A percentile compares a stretch with the other conserved stretches of the same genome.
Conservation (phyloP, 1,284 basidiomycete species). For the Pseudozyma sp. region DNA sequence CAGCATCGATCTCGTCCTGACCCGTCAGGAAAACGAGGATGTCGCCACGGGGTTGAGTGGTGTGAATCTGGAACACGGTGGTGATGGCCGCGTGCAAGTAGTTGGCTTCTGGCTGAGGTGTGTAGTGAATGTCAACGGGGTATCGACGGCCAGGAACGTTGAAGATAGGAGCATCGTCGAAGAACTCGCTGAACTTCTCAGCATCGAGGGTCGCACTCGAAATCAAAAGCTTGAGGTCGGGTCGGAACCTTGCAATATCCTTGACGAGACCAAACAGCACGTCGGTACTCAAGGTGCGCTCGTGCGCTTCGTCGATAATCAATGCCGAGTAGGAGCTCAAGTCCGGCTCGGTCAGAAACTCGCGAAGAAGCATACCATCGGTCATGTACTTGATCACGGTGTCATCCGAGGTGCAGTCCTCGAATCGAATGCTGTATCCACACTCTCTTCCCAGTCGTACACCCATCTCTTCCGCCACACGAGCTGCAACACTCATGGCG, state of each 20-base stretch:
- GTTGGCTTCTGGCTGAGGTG: constrained; percentile 73
- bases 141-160: constrained; percentile 92
- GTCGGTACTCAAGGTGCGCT: constrained; percentile 67
- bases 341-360: constrained; percentile 67
- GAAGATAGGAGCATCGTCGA: constrained; percentile 68
- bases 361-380: constrained; percentile 68
- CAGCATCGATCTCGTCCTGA: constrained; percentile 98
- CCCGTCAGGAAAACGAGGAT: constrained; percentile 98
- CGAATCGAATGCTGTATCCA: constrained; percentile 95
- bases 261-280: constrained; percentile 68
- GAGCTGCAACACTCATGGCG: constrained; percentile 98
- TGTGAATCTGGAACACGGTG: constrained; percentile 98
- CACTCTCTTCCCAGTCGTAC: constrained; percentile 95
- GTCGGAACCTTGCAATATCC: constrained; percentile 66
- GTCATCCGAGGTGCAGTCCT: constrained; percentile 96
- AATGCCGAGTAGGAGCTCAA: constrained; percentile 62
- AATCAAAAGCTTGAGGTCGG: constrained; percentile 66
- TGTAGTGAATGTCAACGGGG: constrained; percentile 96
- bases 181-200: constrained; percentile 67
- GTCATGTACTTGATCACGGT: constrained; percentile 69
- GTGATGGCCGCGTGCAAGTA: constrained; percentile 98
- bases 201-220: constrained; percentile 67
- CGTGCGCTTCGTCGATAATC: constrained; percentile 69
- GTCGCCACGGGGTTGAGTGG: constrained; percentile 97
- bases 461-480: constrained; percentile 98